Evolutionary conservation across 352 stramenopile genomes (phyloP), one percentile per base, ranked within the genome.

Genomic region (Phytophthora brassicae): DNA sequence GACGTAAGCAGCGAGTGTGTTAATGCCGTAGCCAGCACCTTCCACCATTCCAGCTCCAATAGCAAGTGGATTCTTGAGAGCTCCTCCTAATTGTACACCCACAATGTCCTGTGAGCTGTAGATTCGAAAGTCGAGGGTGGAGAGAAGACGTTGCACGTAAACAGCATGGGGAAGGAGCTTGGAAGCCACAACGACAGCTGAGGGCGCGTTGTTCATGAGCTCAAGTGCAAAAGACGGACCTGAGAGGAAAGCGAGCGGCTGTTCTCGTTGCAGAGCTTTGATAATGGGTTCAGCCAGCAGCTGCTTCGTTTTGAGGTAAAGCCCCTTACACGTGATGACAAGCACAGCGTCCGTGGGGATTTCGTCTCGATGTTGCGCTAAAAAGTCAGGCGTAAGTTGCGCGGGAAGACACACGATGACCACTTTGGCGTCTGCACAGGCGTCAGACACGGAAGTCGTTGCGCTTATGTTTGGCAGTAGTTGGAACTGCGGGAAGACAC

Each of bases 11-110:
- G 95, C 94, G 67, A 97, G 78, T 24, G 94, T 97, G 66, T 99
- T 99, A 50, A 97, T 98, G 41, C 96, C 96, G 31, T 98, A 88
- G 47, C 95, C 97, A 1, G 98, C 79, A 26, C 97, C 97, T 76
- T 99, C 96, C 66, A 97, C 97, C 94, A 99, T 99, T 26, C 96
- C 97, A 31, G 95, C 95, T 35, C 94, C 97, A 39, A 99, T 92
- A 9, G 97, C 97, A 70, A 99, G 92, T 2, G 98, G 95, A 75
- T 99, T 99, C 75, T 99, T 99, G 39, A 99, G 86, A 13, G 96
- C 96, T 7, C 96, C 97, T 39, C 96, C 96, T 29, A 99, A 82
- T 71, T 99, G 96, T 20, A 99, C 92, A 52, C 97, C 97, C 61
- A 98, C 89, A 48, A 97, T 90, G 76, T 99, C 96, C 53, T 92